Evolutionary conservation across 2,329 filamentous ascomycete species (phyloP), one percentile per base, ranked within the genome.

Genomic region (Fusarium phyllophilum): DNA sequence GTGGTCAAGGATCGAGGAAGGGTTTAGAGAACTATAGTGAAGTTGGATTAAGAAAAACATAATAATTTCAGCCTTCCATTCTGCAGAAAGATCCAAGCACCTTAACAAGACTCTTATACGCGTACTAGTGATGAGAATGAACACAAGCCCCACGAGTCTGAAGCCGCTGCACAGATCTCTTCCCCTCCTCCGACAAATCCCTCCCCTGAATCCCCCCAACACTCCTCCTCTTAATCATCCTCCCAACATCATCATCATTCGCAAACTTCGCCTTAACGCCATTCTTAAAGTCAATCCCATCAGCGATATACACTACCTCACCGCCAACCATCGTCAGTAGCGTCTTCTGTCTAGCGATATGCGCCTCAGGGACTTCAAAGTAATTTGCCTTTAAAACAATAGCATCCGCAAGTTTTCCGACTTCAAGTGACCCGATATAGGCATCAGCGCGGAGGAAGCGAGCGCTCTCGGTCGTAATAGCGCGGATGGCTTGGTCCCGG

Each of bases 261-360:
- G 68, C 41, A 51, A 75, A 76, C 42, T 64, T 75, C 8, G 74
- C 45, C 5, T 39, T 56, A 2, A 72, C 68, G 5, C 58, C 42
- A 33, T 54, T 46, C 17, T 49, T 67, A 22, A 76, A 72, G 24
- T 74, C 59, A 13, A 64, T 42, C 6, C 54, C 72, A 11, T 77
- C 70, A 8, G 70, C 66, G 1, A 77, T 62, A 18, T 75, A 76
- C 2, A 77, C 41, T 1, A 77, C 48, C 46, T 76, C 74, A 11
- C 75, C 74, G 5, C 75, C 75, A 4, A 75, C 58, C 74, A 77
- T 77, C 1, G 72, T 77, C 31, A 77, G 24, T 31, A 76, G n/a
- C 5, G 63, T 55, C 57, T 74, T 75, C 6, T 75, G 68, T 17
- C 75, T 70, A 2, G 67, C 75, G 13, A 76, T 44, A 61, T 76